phyloP scores from a whole-genome alignment of 2,329 filamentous ascomycete genomes.

The Esteya vermicola region DNA sequence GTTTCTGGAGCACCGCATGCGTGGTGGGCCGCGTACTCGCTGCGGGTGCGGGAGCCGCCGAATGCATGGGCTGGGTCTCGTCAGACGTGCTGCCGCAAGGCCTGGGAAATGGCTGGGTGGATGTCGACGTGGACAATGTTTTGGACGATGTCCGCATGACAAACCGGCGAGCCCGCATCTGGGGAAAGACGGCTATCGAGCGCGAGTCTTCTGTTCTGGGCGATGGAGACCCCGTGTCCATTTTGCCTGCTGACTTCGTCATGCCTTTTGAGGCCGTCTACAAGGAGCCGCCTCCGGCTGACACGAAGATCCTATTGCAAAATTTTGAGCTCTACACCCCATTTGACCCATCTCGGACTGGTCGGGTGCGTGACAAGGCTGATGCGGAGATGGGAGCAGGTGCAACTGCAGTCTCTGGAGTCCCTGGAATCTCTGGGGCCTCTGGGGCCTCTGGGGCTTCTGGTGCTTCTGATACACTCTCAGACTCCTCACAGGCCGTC shows the following conservation, averaged over 20 bases:
- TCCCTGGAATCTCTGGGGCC: no score
- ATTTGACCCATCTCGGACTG: background rate
- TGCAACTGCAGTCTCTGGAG: no score
- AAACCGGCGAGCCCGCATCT: constrained; percentile 32
- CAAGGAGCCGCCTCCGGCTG: constrained; percentile 26
- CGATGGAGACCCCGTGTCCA: constrained; percentile 35
- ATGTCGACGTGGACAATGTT: constrained; percentile 40
- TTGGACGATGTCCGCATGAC: constrained; percentile 16
- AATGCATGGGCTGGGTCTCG: constrained; percentile 57
- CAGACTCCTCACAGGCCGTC: constrained; percentile 14
- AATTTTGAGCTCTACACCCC: constrained; percentile 28
- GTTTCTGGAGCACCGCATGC: constrained; percentile 55
- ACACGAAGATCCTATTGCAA: constrained; percentile 32
- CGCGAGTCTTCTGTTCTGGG: constrained; percentile 46
- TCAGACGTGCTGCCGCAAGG: constrained; percentile 41
- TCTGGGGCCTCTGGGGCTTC: no score
- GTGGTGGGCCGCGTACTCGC: constrained; percentile 51
- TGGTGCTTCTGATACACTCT: no score
- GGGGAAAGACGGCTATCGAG: constrained; percentile 46
- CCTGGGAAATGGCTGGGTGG: constrained; percentile 41
- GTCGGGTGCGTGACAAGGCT: background rate
- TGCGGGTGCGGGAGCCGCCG: constrained; percentile 44
- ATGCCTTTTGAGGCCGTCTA: constrained; percentile 44
- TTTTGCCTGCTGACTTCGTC: constrained; percentile 48
- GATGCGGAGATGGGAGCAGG: background rate